Conservation (phyloP, 2,329 filamentous ascomycete species). For the Keithomyces neogunnii region DNA sequence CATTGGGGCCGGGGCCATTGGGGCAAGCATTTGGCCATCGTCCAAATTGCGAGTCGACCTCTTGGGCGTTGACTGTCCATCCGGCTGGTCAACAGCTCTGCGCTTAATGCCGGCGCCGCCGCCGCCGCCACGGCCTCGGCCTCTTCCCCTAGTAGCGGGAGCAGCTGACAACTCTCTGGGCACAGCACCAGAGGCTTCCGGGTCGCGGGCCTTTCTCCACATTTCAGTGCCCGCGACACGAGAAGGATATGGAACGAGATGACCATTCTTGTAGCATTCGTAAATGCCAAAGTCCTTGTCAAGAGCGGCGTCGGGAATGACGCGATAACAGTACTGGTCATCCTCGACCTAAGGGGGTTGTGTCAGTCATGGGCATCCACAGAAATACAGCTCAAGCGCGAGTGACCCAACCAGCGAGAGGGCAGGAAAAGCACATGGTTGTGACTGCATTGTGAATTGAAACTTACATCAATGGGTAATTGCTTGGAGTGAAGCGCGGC, state of each 20-base stretch:
- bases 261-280: constrained; percentile 29
- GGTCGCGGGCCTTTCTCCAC: constrained; percentile 28
- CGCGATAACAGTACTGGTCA: constrained; percentile 35
- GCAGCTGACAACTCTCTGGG: constrained; percentile 16
- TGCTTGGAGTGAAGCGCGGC: constrained; percentile 32
- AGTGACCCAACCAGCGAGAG: not conserved
- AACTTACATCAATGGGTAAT: constrained; percentile 42
- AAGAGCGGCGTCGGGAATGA: constrained; percentile 34
- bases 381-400: constrained; percentile 1
- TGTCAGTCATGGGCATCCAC: constrained; percentile 4
- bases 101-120: constrained; percentile 35
- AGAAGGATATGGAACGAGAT: constrained; percentile 37
- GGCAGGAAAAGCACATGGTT: not conserved
- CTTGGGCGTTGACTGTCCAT: constrained; percentile 42
- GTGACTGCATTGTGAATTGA: not conserved
- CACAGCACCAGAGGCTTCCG: constrained; percentile 27
- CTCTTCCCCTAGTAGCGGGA: constrained; percentile 19
- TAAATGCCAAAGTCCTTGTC: constrained; percentile 35
- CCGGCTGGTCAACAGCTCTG: constrained; percentile 40
- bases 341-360: constrained; percentile 26
- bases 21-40: constrained; percentile 17
- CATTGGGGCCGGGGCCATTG: constrained; percentile 21
- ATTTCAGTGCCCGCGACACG: constrained; percentile 33
- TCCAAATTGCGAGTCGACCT: constrained; percentile 28
- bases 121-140: constrained; percentile 24